phyloP scores from a whole-genome alignment of 169 alveolate species.

The Cryptosporidium canis region DNA sequence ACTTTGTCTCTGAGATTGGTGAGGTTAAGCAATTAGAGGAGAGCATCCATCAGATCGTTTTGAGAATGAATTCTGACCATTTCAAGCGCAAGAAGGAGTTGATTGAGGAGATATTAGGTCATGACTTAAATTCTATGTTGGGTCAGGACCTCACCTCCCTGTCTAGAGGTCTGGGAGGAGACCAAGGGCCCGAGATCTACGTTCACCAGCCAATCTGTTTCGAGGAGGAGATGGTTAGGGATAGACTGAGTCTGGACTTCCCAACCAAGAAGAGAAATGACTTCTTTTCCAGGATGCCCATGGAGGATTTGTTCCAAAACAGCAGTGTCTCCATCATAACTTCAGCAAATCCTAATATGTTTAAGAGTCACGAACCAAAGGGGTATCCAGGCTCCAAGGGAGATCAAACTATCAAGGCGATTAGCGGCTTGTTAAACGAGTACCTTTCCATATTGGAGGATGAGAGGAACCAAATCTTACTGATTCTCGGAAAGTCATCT shows the following conservation, averaged over 20 bases:
- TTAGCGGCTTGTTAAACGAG: neutral
- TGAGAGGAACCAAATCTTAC: conserved; percentile 13
- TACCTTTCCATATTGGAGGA: neutral
- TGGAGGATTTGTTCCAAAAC: neutral
- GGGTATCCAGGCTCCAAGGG: neutral
- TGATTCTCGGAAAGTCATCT: neutral
- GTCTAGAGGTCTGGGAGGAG: neutral
- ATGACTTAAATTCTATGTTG: neutral
- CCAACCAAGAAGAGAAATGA: neutral
- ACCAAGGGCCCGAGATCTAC: neutral
- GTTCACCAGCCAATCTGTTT: conserved; percentile 48
- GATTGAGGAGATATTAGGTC: neutral
- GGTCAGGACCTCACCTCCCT: neutral
- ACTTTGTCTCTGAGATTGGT: neutral
- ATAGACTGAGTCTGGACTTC: neutral
- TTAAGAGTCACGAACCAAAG: neutral
- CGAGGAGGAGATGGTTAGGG: conserved; percentile 4
- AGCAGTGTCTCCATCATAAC: neutral
- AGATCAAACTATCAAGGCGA: neutral
- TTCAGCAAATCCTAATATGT: neutral
- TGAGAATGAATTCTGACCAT: neutral
- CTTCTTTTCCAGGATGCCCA: neutral
- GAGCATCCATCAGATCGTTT: neutral
- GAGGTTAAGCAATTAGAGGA: neutral
- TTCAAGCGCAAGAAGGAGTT: neutral